A percentile compares a stretch with the other conserved stretches of the same genome.
phyloP scores from a whole-genome alignment of 768 basidiomycete species.

The Kwoniella pini region DNA sequence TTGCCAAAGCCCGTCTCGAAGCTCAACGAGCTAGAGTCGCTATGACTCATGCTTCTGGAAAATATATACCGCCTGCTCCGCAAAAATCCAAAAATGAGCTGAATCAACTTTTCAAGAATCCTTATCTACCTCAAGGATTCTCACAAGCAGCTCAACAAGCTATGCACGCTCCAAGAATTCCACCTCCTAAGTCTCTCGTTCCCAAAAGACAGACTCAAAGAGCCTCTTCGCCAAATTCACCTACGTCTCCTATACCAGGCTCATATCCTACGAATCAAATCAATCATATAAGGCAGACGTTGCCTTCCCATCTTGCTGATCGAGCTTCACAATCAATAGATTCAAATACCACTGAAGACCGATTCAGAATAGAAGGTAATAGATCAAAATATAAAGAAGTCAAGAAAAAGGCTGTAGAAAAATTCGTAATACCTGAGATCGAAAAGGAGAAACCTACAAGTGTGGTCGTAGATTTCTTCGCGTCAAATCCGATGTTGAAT shows the following conservation, averaged over 20 bases:
- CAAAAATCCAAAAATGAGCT: neutral
- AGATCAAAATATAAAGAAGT: slow-evolving; percentile 13
- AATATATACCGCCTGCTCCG: slow-evolving; percentile 32
- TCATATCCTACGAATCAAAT: slow-evolving; percentile 12
- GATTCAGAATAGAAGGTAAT: neutral
- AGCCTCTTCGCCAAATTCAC: neutral
- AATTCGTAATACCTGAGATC: slow-evolving; percentile 21
- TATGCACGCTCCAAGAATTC: neutral
- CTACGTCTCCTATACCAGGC: slow-evolving; percentile 20
- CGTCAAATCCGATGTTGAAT: neutral
- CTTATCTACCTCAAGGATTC: slow-evolving; percentile 12
- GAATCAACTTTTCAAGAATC: slow-evolving; percentile 27
- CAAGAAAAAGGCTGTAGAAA: slow-evolving; percentile 11
- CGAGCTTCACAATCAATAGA: neutral
- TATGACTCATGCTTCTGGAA: slow-evolving; percentile 42
- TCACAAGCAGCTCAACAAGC: no score
- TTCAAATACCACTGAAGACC: slow-evolving; percentile 11
- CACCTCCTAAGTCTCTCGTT: neutral
- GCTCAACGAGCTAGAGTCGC: slow-evolving; percentile 40
- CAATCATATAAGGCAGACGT: neutral
- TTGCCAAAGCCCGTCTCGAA: slow-evolving; percentile 39
- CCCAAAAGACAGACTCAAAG: neutral
- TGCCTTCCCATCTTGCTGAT: slow-evolving; percentile 21
- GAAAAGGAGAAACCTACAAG: slow-evolving; percentile 5
- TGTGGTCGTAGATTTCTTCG: slow-evolving; percentile 24